Evolutionary conservation across 2,329 filamentous ascomycete genomes (phyloP).

Genomic region (Lachnellula arida): DNA sequence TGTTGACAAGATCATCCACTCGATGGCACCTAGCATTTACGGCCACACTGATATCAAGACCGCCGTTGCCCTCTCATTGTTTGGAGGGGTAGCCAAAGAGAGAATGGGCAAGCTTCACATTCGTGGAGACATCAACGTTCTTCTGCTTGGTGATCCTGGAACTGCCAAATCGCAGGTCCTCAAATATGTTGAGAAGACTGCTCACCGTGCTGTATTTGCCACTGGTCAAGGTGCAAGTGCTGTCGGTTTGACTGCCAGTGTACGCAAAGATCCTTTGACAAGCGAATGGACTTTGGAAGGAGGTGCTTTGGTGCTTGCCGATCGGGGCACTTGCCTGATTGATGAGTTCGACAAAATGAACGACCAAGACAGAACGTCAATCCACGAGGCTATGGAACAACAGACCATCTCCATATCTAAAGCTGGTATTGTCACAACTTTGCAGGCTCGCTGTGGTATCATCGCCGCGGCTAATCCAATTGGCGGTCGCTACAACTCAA

Average conservation of each 20-base stretch:
- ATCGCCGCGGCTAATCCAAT: conserved; percentile 96
- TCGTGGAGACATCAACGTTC: conserved; percentile 95
- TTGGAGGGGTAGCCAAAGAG: conserved; percentile 88
- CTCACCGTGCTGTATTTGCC: conserved; percentile 93
- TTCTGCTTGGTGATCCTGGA: conserved; percentile 93
- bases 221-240: conserved; percentile 96
- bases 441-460: conserved; percentile 93
- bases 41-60: conserved; percentile 97
- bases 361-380: conserved; percentile 94
- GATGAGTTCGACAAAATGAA: conserved; percentile 99
- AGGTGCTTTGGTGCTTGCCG: conserved; percentile 88
- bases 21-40: conserved; percentile 95
- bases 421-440: conserved; percentile 93
- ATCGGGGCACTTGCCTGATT: conserved; percentile 91
- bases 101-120: conserved; percentile 87
- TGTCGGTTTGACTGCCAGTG: conserved; percentile 94
- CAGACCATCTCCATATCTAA: conserved; percentile 99
- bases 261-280: conserved; percentile 90
- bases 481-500: conserved; percentile 93
- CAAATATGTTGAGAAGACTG: conserved; percentile 97
- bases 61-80: conserved; percentile 86
- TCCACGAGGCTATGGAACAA: conserved; percentile 99
- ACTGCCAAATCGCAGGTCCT: conserved; percentile 97
- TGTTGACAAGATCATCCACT: conserved; percentile 86
- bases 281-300: conserved; percentile 97